Percentiles rank a stretch among this genome's conserved stretches.
Evolutionary conservation across 108 stramenopile genomes (phyloP).

Genomic region (Fistulifera pelliculosa): DNA sequence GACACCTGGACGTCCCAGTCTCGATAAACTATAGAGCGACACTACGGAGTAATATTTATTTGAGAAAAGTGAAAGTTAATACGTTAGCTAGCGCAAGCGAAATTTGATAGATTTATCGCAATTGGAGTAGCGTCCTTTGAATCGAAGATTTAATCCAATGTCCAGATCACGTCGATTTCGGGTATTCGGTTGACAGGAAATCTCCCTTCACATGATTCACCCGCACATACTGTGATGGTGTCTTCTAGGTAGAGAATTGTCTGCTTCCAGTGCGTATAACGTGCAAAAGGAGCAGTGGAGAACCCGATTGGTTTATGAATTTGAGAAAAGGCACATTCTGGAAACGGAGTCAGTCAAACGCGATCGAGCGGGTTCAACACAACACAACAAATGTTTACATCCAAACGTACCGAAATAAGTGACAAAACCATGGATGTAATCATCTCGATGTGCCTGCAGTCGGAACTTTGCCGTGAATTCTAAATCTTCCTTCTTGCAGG

Average conservation of each 20-base stretch:
- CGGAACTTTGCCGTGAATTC: constrained; percentile 65
- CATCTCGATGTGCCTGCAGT: constrained; percentile 66
- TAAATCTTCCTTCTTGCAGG: constrained; percentile 85
- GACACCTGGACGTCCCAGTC: neutral
- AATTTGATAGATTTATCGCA: constrained; percentile 41
- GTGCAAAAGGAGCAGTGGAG: constrained; percentile 85
- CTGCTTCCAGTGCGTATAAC: constrained; percentile 99
- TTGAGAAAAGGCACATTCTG: constrained; percentile 92
- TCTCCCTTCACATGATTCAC: constrained; percentile 46
- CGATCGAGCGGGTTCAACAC: too few species aligned
- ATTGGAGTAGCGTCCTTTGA: constrained; percentile 49
- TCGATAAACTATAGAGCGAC: neutral
- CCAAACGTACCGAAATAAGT: constrained; percentile 14
- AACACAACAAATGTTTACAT: too few species aligned
- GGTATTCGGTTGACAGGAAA: constrained; percentile 55
- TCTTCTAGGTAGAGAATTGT: constrained; percentile 75
- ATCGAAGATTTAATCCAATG: constrained; percentile 42
- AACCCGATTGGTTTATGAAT: constrained; percentile 93
- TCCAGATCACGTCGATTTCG: constrained; percentile 73
- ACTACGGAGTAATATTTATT: too few species aligned
- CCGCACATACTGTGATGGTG: constrained; percentile 46
- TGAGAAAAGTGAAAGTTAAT: too few species aligned
- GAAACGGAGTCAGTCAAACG: constrained; percentile 30
- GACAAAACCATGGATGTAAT: constrained; percentile 86
- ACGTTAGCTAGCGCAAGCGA: constrained; percentile 58